Conservation (phyloP, 768 basidiomycete genomes). For the Termitomyces sp. region DNA sequence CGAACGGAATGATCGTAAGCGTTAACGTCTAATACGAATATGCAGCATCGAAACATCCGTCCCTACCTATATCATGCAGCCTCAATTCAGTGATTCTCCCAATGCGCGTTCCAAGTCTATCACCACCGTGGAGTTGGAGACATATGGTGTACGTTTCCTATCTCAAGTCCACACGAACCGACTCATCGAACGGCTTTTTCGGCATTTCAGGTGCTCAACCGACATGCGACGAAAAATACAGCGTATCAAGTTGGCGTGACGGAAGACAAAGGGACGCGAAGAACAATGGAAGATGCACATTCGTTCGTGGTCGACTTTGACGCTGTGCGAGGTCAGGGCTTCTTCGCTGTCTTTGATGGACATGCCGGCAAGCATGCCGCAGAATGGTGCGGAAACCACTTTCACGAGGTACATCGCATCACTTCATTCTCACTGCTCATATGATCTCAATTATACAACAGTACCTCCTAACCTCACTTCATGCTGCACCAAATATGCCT, state of each 20-base stretch:
- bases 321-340: conserved; percentile 88
- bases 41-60: not conserved
- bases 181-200: not conserved
- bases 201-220: conserved; percentile 55
- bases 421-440: not conserved
- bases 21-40: not conserved
- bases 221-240: conserved; percentile 63
- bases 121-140: conserved; percentile 72
- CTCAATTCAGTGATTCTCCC: conserved; percentile 51
- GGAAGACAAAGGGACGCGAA: conserved; percentile 84
- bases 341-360: conserved; percentile 97
- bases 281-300: conserved; percentile 97
- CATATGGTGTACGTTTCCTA: conserved; percentile 57
- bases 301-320: conserved; percentile 95
- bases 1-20: not conserved
- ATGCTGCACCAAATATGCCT: conserved; percentile 45
- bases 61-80: conserved; percentile 20
- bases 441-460: conserved; percentile 1
- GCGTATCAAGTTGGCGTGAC: conserved; percentile 67
- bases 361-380: conserved; percentile 99
- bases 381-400: conserved; percentile 97
- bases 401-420: conserved; percentile 68
- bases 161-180: not conserved
- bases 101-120: conserved; percentile 82
- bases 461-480: conserved; percentile 66